Evolutionary conservation across 768 basidiomycete genomes (phyloP), one percentile per base, ranked within the genome.

Genomic region (Xerocomellus intermedius): DNA sequence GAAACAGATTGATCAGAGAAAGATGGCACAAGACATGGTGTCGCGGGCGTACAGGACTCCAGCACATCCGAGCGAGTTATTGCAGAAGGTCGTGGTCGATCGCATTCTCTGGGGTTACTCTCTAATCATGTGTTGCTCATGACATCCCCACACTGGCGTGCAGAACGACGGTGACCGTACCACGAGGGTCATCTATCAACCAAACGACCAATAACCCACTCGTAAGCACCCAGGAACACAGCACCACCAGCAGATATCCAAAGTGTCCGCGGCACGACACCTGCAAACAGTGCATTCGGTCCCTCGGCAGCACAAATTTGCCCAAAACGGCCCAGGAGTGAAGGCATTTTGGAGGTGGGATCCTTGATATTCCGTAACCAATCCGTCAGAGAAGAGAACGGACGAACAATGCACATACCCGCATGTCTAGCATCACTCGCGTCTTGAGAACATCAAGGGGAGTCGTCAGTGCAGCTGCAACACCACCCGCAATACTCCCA

Each of bases 221-320:
- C 96, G 64, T 98, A 99, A 45, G 93, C 87, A n/a, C 97, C 97
- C 24, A 99, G 78, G 71, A 99, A 99, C 0, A 98, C 93, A 1
- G 95, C 94, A 2, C 97, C 97, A 3, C 97, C 97, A 2, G 91
- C 86, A 2, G 93, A 94, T 65, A 99, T 98, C 89, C 96, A 98
- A 48, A 97, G 68, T 37, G 95, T 98, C 67, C 97, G 82, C 24
- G 96, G 96, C 8, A 95, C 80, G 39, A 89, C 82, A 12, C 97
- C 97, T 6, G 89, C 73, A 66, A 96, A 98, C 5, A 99, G 76
- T 4, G 91, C 91, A 32, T 68, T 74, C 1, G 75, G 48, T 4
- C 97, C 96, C 69, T 96, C 96, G 0, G 71, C 67, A 8, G 67
- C 58, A 62, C 89, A 87, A 56, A 99, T 98, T 8, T 79, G 75